Conservation (phyloP, 805 yeast species). For the Monosporozyma servazzii region DNA sequence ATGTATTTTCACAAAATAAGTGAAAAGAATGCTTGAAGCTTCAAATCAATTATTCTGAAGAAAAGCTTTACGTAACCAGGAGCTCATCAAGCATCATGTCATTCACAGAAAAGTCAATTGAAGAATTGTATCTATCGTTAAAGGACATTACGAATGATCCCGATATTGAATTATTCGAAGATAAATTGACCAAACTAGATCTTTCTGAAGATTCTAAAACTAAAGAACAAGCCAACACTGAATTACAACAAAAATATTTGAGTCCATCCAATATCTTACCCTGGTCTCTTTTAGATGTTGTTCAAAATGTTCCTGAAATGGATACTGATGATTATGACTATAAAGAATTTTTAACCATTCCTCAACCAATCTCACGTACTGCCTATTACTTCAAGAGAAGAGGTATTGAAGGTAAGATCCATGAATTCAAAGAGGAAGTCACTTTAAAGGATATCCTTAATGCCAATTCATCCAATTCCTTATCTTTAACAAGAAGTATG, state of each 20-base stretch:
- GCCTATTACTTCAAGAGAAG: conserved; percentile 56
- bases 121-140: conserved; percentile 16
- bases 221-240: background rate
- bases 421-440: conserved; percentile 52
- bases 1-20: background rate
- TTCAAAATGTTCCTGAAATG: conserved; percentile 47
- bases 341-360: conserved; percentile 44
- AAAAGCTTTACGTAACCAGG: background rate
- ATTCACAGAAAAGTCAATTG: conserved; percentile 8
- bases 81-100: background rate
- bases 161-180: conserved; percentile 34
- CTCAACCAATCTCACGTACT: conserved; percentile 55
- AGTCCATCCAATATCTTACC: conserved; percentile 55
- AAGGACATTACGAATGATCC: conserved; percentile 15
- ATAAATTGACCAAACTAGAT: conserved; percentile 30
- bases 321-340: conserved; percentile 23
- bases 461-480: conserved; percentile 57
- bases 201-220: background rate
- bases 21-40: background rate
- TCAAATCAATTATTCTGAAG: background rate
- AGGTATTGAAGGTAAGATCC: conserved; percentile 69
- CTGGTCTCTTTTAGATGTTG: conserved; percentile 61
- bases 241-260: conserved; percentile 36
- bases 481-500: conserved; percentile 62
- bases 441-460: conserved; percentile 36